Percentiles rank a stretch among this genome's conserved stretches.
Conservation (phyloP, 768 basidiomycete species). For the Boletus tylopilopsis region DNA sequence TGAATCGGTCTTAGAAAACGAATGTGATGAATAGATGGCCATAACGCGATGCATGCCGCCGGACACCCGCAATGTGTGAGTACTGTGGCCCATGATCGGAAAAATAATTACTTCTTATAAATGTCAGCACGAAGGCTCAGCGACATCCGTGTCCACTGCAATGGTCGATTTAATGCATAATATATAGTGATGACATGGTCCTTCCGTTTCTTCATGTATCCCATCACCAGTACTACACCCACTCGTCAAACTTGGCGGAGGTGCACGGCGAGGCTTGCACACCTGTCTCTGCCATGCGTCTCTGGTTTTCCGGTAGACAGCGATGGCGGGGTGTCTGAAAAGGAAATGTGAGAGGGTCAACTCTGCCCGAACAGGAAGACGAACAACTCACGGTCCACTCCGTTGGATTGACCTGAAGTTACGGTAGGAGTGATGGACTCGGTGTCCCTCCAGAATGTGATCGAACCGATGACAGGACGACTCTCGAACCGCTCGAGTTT, state of each 20-base stretch:
- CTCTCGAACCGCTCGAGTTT: conserved; percentile 12
- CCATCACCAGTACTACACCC: neutral
- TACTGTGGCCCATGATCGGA: too few relatives aligned
- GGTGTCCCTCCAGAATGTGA: conserved; percentile 2
- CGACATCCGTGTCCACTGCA: neutral
- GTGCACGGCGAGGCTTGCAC: conserved; percentile 7
- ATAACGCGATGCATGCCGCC: too few relatives aligned
- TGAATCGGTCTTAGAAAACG: too few relatives aligned
- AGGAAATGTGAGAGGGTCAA: too few relatives aligned
- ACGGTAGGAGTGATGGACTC: neutral
- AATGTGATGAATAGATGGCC: too few relatives aligned
- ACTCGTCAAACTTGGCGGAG: neutral
- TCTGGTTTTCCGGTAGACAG: neutral
- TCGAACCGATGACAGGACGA: conserved; percentile 1
- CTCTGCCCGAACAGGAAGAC: too few relatives aligned
- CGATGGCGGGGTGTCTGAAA: conserved; percentile 1
- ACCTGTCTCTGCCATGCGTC: neutral
- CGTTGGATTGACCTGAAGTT: neutral
- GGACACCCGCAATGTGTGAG: too few relatives aligned
- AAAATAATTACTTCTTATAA: too few relatives aligned
- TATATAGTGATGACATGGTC: neutral
- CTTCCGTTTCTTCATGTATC: neutral
- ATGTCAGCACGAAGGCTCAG: too few relatives aligned
- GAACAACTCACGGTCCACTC: neutral
- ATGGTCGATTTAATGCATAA: neutral